Evolutionary conservation across 768 basidiomycete genomes (phyloP).

Genomic region (Hydnomerulius pinastri): DNA sequence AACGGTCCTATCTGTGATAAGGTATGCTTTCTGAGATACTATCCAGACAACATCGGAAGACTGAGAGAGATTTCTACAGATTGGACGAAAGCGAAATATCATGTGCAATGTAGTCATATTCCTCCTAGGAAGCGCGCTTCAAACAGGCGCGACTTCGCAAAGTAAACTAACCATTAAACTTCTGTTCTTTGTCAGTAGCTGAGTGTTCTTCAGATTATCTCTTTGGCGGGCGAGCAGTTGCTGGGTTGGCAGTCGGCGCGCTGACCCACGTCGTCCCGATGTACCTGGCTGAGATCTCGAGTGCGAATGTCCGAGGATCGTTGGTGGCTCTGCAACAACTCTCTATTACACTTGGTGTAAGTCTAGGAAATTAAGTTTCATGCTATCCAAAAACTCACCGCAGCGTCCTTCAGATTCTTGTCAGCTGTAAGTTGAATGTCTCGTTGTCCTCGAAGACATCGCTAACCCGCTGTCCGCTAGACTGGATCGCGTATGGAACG

Average conservation of each 20-base stretch:
- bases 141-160: slow-evolving; percentile 30
- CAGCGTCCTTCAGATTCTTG: slow-evolving; percentile 21
- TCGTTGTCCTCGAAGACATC: neutral
- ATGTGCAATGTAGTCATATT: slow-evolving; percentile 31
- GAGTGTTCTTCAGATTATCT: slow-evolving; percentile 20
- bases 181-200: neutral
- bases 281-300: slow-evolving; percentile 42
- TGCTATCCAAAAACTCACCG: neutral
- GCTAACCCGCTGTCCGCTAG: slow-evolving; percentile 9
- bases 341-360: slow-evolving; percentile 37
- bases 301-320: slow-evolving; percentile 38
- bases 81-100: slow-evolving; percentile 29
- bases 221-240: slow-evolving; percentile 31
- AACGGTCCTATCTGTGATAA: slow-evolving; percentile 36
- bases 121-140: slow-evolving; percentile 31
- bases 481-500: slow-evolving; percentile 35
- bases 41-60: neutral
- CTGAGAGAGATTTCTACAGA: slow-evolving; percentile 10
- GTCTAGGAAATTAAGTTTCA: too few relatives aligned
- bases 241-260: slow-evolving; percentile 18
- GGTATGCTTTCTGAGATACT: slow-evolving; percentile 6
- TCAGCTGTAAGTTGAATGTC: slow-evolving; percentile 28
- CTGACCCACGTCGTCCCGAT: slow-evolving; percentile 30
- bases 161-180: slow-evolving; percentile 4
- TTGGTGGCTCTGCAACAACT: slow-evolving; percentile 39